Evolutionary conservation across 2,329 filamentous ascomycete genomes (phyloP).

Genomic region (Hypomyces rosellus): DNA sequence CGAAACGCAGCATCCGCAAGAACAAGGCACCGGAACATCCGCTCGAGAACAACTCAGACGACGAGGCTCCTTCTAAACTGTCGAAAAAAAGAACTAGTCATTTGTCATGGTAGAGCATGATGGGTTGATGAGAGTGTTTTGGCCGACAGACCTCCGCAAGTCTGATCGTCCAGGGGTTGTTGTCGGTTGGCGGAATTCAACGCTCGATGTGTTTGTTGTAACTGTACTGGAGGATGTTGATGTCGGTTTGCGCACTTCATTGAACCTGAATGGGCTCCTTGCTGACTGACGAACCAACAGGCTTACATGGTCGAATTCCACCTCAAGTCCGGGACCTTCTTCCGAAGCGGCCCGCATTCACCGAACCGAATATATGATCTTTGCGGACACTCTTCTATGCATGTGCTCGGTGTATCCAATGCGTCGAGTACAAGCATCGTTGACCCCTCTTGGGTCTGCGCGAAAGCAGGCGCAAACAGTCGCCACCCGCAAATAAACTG

Average conservation of each 20-base stretch:
- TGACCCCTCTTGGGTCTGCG: conserved; percentile 65
- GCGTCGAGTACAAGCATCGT: conserved; percentile 39
- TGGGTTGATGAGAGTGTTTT: conserved; percentile 97
- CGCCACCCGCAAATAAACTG: conserved; percentile 69
- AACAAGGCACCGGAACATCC: conserved; percentile 73
- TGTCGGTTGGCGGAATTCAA: conserved; percentile 93
- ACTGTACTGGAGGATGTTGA: conserved; percentile 87
- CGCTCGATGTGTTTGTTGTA: conserved; percentile 83
- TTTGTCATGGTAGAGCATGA: conserved; percentile 64
- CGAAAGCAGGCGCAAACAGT: conserved; percentile 45
- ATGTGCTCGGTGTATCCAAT: conserved; percentile 82
- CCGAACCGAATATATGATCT: conserved; percentile 74
- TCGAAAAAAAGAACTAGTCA: conserved; percentile 13
- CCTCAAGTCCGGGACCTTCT: conserved; percentile 73
- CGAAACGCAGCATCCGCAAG: conserved; percentile 66
- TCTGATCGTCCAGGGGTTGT: conserved; percentile 74
- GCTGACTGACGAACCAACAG: conserved; percentile 33
- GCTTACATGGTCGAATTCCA: conserved; percentile 80
- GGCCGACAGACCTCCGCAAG: conserved; percentile 78
- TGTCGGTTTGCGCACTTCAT: conserved; percentile 42
- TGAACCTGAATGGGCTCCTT: neutral
- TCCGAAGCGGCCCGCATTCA: conserved; percentile 75
- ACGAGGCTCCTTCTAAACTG: conserved; percentile 79
- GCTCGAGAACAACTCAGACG: conserved; percentile 92
- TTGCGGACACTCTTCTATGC: conserved; percentile 76